phyloP scores from a whole-genome alignment of 148 eudicot genomes.

The Beta vulgaris region DNA sequence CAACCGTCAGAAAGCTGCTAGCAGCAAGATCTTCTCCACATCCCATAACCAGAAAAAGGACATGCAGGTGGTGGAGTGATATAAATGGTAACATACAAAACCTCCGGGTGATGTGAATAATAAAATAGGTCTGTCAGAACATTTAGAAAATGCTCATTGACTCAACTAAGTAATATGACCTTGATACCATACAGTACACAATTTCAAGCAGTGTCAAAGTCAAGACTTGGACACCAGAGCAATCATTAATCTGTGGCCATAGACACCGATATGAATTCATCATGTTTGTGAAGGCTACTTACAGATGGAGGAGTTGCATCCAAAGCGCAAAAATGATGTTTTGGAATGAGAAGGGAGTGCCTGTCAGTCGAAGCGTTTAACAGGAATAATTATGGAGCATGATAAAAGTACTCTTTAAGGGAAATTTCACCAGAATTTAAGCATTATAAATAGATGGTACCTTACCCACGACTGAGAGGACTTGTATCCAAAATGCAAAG shows the following conservation, averaged over 20 bases:
- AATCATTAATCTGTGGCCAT: not conserved
- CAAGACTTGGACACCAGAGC: not conserved
- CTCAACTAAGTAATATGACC: not conserved
- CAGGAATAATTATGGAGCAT: not conserved
- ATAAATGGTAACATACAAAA: not conserved
- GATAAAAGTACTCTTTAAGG: not conserved
- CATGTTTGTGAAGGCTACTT: conserved; percentile 39
- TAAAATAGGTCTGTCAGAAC: not conserved
- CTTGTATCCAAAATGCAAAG: conserved; percentile 88
- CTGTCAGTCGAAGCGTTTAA: conserved; percentile 34
- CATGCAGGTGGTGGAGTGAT: not conserved
- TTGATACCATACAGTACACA: not conserved
- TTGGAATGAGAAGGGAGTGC: conserved; percentile 89
- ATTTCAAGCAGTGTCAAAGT: not conserved
- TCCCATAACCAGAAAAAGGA: conserved; percentile 6
- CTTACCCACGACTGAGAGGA: conserved; percentile 98
- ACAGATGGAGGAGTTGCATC: conserved; percentile 86
- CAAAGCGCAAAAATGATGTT: conserved; percentile 70
- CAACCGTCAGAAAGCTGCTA: conserved; percentile 1
- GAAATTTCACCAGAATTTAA: not conserved
- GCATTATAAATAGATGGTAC: conserved; percentile 55
- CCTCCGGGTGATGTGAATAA: not conserved
- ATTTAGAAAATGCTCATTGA: conserved; percentile 1
- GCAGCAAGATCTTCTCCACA: conserved; percentile 6
- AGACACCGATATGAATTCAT: not conserved